phyloP scores from a whole-genome alignment of 2,329 filamentous ascomycete genomes.

The Alternaria tenuissima region DNA sequence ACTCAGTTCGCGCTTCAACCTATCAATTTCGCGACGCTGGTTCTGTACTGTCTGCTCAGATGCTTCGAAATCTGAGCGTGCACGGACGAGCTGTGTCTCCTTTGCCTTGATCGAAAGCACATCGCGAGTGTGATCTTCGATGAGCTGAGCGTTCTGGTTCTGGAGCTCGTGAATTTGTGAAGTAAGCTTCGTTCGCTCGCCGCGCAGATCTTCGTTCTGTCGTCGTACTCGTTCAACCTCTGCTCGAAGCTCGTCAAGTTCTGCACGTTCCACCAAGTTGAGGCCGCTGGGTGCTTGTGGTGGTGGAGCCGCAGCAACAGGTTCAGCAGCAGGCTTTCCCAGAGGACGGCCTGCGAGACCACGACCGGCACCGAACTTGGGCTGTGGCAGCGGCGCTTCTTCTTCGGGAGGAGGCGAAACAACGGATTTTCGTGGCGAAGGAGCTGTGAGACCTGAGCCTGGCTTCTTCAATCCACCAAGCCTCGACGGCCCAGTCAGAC shows the following conservation, averaged over 20 bases:
- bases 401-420: conserved; percentile 56
- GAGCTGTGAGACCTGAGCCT: conserved; percentile 47
- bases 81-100: conserved; percentile 93
- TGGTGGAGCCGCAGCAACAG: conserved; percentile 50
- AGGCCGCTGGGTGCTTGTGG: conserved; percentile 68
- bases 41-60: conserved; percentile 87
- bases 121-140: conserved; percentile 95
- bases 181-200: conserved; percentile 80
- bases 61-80: conserved; percentile 86
- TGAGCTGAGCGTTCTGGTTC: conserved; percentile 94
- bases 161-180: conserved; percentile 94
- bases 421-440: conserved; percentile 54
- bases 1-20: conserved; percentile 84
- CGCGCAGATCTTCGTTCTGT: conserved; percentile 79
- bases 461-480: conserved; percentile 56
- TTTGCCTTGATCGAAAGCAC: conserved; percentile 97
- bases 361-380: conserved; percentile 70
- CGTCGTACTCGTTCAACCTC: conserved; percentile 81
- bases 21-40: conserved; percentile 85
- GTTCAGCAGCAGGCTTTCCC: conserved; percentile 82
- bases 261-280: conserved; percentile 83
- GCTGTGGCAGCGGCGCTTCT: conserved; percentile 56
- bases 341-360: conserved; percentile 88
- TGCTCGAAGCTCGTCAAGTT: conserved; percentile 85
- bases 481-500: conserved; percentile 44